Evolutionary conservation across 345 rosid species (phyloP).

Genomic region (Tarenaya hassleriana): DNA sequence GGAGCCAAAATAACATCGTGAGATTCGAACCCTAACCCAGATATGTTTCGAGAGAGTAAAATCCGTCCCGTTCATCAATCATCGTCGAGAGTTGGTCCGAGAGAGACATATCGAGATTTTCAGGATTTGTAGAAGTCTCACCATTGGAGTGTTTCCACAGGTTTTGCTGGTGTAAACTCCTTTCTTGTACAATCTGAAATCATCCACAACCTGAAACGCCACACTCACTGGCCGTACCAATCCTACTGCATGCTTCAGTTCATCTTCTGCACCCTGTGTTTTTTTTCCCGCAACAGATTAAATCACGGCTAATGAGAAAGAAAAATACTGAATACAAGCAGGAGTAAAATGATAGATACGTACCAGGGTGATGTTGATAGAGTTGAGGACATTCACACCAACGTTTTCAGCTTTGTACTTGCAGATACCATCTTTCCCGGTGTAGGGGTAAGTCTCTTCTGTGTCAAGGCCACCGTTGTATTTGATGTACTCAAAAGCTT

Average conservation of each 20-base stretch:
- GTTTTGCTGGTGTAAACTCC: slow-evolving; percentile 70
- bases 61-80: too few relatives aligned
- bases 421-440: slow-evolving; percentile 54
- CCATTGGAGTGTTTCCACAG: slow-evolving; percentile 74
- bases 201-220: slow-evolving; percentile 68
- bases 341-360: slow-evolving; percentile 15
- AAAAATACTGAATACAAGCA: neutral
- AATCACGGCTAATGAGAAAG: too few relatives aligned
- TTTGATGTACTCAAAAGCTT: slow-evolving; percentile 93
- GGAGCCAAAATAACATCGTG: too few relatives aligned
- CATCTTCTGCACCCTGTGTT: slow-evolving; percentile 85
- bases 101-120: too few relatives aligned
- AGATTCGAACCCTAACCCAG: too few relatives aligned
- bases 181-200: slow-evolving; percentile 59
- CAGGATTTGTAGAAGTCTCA: slow-evolving; percentile 23
- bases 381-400: slow-evolving; percentile 58
- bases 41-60: too few relatives aligned
- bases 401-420: slow-evolving; percentile 69
- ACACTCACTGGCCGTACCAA: slow-evolving; percentile 81
- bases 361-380: slow-evolving; percentile 89
- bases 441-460: slow-evolving; percentile 83
- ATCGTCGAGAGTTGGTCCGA: too few relatives aligned
- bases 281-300: slow-evolving; percentile 9
- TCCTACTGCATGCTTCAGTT: slow-evolving; percentile 89
- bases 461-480: slow-evolving; percentile 93